A percentile compares a stretch with the other conserved stretches of the same genome.
phyloP scores from a whole-genome alignment of 768 basidiomycete species.

The Amanita muscaria region DNA sequence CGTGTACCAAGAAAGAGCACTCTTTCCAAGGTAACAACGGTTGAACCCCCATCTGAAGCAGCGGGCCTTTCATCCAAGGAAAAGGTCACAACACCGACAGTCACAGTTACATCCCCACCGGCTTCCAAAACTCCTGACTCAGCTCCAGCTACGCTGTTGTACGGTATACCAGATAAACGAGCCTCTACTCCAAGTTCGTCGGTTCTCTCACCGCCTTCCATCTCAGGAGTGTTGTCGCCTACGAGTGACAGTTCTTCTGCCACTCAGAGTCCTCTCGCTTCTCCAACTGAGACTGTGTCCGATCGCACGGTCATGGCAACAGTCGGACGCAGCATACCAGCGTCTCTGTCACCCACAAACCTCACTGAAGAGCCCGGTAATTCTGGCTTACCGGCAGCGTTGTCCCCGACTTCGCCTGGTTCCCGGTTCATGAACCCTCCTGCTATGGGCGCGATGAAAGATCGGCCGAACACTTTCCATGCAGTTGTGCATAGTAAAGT shows the following conservation, averaged over 20 bases:
- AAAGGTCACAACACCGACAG: not conserved
- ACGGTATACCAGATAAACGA: slow-evolving; percentile 11
- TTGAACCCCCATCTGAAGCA: slow-evolving; percentile 5
- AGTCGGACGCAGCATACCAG: slow-evolving; percentile 27
- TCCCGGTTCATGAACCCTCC: slow-evolving; percentile 7
- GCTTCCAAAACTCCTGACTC: slow-evolving; percentile 10
- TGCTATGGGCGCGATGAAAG: not conserved
- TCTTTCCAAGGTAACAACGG: no score
- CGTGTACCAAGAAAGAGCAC: no score
- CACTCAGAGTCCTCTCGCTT: not conserved
- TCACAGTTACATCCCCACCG: slow-evolving; percentile 8
- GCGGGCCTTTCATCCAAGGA: slow-evolving; percentile 1
- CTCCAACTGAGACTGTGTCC: slow-evolving; percentile 24
- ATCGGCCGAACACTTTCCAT: slow-evolving; percentile 29
- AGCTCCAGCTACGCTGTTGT: slow-evolving; percentile 14
- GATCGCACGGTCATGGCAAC: slow-evolving; percentile 30
- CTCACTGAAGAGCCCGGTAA: slow-evolving; percentile 17
- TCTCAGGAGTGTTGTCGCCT: not conserved
- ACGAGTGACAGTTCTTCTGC: not conserved
- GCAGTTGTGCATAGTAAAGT: slow-evolving; percentile 54
- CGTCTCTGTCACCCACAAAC: slow-evolving; percentile 13
- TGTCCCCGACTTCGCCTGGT: not conserved
- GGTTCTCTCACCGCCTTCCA: not conserved
- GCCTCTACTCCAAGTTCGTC: not conserved
- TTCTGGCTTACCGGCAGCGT: slow-evolving; percentile 6